Percentiles rank a stretch among this genome's conserved stretches.
Conservation (phyloP, 768 basidiomycete genomes). For the Sarcomyxa edulis region DNA sequence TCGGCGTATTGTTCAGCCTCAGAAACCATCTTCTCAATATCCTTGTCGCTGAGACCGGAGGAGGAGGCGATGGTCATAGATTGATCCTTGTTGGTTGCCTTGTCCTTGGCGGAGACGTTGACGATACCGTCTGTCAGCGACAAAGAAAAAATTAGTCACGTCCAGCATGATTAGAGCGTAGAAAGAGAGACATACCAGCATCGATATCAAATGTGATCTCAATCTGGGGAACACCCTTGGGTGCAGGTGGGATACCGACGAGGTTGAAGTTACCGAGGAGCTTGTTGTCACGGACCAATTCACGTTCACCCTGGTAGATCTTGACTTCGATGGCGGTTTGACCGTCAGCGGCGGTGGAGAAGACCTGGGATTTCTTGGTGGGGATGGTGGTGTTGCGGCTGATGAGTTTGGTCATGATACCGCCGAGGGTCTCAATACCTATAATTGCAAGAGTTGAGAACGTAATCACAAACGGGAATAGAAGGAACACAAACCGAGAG, state of each 20-base stretch:
- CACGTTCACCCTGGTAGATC: constrained; percentile 99
- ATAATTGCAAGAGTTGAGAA: constrained; percentile 1
- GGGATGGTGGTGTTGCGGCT: constrained; percentile 98
- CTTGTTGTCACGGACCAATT: constrained; percentile 98
- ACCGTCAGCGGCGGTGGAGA: constrained; percentile 98
- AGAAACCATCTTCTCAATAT: constrained; percentile 95
- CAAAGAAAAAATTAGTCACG: constrained; percentile 6
- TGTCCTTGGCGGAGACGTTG: constrained; percentile 94
- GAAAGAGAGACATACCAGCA: constrained; percentile 51
- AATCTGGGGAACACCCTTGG: constrained; percentile 80
- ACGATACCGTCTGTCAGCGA: constrained; percentile 97
- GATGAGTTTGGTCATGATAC: constrained; percentile 99
- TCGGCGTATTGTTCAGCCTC: constrained; percentile 95
- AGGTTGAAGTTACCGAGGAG: constrained; percentile 99
- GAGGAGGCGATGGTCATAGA: constrained; percentile 98
- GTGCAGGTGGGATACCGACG: constrained; percentile 89
- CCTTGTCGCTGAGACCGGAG: constrained; percentile 92
- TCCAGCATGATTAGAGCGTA: background rate
- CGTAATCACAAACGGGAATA: background rate
- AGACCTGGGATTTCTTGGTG: constrained; percentile 98
- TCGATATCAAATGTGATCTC: constrained; percentile 96
- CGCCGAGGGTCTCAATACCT: constrained; percentile 95
- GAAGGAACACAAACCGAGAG: constrained; percentile 61
- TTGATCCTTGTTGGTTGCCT: constrained; percentile 86
- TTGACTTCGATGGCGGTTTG: constrained; percentile 99